Conservation (phyloP, 1,139 yeast species). For the Zygosaccharomyces pseudobailii region DNA sequence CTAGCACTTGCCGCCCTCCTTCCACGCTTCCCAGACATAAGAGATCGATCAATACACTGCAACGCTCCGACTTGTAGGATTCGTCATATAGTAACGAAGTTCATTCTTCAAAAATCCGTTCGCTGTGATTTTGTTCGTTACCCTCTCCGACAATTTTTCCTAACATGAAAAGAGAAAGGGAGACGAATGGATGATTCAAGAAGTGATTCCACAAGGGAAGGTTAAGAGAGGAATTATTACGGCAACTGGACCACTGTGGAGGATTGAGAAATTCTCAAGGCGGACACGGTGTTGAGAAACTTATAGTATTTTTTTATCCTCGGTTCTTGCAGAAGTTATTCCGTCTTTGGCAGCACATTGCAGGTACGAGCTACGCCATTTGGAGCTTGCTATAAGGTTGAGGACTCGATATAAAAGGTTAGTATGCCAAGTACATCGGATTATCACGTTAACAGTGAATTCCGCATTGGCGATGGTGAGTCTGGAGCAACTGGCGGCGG, state of each 20-base stretch:
- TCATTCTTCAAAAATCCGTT: not conserved
- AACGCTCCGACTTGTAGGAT: not conserved
- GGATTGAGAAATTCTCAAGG: not conserved
- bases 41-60: not conserved
- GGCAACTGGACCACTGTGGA: constrained; percentile 1
- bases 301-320: not conserved
- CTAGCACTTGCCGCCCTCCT: constrained; percentile 4
- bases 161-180: constrained; percentile 1
- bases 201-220: not conserved
- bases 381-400: not conserved
- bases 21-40: constrained; percentile 3
- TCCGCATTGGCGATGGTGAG: constrained; percentile 27
- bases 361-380: not conserved
- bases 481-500: constrained; percentile 4
- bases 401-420: not conserved
- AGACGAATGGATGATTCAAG: not conserved
- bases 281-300: not conserved
- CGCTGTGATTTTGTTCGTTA: not conserved
- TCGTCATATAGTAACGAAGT: not conserved
- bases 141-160: not conserved
- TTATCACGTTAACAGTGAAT: constrained; percentile 31
- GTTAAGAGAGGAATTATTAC: not conserved
- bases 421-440: constrained; percentile 24
- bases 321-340: not conserved
- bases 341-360: not conserved